Evolutionary conservation across 495 filamentous ascomycete species (phyloP), one percentile per base, ranked within the genome.

Genomic region (Astrothelium macrocarpum): DNA sequence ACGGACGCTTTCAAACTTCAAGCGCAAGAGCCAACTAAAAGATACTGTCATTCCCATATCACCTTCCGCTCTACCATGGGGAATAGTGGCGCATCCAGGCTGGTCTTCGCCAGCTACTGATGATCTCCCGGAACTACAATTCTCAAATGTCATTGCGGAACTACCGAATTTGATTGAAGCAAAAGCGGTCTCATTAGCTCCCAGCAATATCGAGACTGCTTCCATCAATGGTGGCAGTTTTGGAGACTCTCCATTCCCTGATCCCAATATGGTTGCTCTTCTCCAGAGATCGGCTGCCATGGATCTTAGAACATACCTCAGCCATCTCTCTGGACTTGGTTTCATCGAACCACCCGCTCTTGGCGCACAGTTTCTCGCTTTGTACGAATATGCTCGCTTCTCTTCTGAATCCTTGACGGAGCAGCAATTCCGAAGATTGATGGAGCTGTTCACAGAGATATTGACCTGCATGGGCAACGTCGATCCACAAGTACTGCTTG

Each of bases 91-190:
- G 63, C 94, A 98, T 68, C 84, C 88, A 0, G 95, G 93, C 58
- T 97, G 95, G 94, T 87, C 87, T 3, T 86, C 91, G 1, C 91
- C 94, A 7, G 65, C 65, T 18, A 89, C 84, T 0, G 77, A 78
- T 2, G 88, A 95, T 68, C 74, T 95, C 1, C 85, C 91, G 4
- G 84, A 91, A 67, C 74, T 97, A 11, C 85, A 92, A 53, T 97
- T 93, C 71, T 78, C 78, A 43, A 84, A 82, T 0, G 90, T 98
- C n/a, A 82, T 98, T 14, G 77, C 79, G 23, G 95, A 97, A 76
- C 79, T 98, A 16, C 89, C 93, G 1, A 88, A 96, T 69, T 79
- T 98, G 26, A 91, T 98, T 63, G 94, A 98, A 74, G 92, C 91
- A 0, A 91, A 91, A 75, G 94, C 91, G 7, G 85, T 94, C 14